A percentile compares a stretch with the other conserved stretches of the same genome.
Conservation (phyloP, 2,329 filamentous ascomycete genomes). For the Diaporthe citri region DNA sequence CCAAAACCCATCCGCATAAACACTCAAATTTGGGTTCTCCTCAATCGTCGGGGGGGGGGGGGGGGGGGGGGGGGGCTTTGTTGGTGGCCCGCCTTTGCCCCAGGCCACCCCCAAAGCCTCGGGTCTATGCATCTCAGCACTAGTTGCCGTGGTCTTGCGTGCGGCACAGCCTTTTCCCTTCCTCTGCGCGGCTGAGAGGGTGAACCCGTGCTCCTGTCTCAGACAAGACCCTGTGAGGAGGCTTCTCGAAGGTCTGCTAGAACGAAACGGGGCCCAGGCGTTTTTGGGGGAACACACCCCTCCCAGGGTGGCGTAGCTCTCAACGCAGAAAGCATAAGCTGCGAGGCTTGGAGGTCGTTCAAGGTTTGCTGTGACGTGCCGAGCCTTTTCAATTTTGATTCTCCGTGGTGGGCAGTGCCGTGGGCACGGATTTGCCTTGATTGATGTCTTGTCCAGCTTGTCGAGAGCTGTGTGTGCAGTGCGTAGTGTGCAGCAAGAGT, state of each 20-base stretch:
- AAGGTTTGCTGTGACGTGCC: slow-evolving; percentile 23
- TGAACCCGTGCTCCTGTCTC: slow-evolving; percentile 22
- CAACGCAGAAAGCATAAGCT: neutral
- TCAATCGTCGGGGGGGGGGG: neutral
- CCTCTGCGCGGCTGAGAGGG: neutral
- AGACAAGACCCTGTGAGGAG: slow-evolving; percentile 7
- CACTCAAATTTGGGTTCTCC: neutral
- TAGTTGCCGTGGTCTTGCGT: neutral
- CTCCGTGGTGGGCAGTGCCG: neutral
- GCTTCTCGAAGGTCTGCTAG: slow-evolving; percentile 27
- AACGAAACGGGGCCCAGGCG: slow-evolving; percentile 11
- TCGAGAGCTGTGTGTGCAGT: neutral
- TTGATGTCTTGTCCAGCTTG: neutral
- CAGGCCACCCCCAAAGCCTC: neutral
- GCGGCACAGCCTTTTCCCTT: slow-evolving; percentile 2
- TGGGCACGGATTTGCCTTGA: neutral
- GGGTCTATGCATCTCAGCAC: slow-evolving; percentile 2
- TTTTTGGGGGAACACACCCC: neutral
- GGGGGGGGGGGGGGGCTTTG: neutral
- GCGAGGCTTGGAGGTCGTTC: neutral
- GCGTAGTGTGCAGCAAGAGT: neutral
- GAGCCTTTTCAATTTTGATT: slow-evolving; percentile 3
- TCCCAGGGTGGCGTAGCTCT: neutral
- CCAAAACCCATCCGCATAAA: slow-evolving; percentile 24
- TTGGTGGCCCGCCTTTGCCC: neutral